A percentile compares a stretch with the other conserved stretches of the same genome.
Conservation (phyloP, 2,329 filamentous ascomycete species). For the Monilinia vaccinii-corymbosi region DNA sequence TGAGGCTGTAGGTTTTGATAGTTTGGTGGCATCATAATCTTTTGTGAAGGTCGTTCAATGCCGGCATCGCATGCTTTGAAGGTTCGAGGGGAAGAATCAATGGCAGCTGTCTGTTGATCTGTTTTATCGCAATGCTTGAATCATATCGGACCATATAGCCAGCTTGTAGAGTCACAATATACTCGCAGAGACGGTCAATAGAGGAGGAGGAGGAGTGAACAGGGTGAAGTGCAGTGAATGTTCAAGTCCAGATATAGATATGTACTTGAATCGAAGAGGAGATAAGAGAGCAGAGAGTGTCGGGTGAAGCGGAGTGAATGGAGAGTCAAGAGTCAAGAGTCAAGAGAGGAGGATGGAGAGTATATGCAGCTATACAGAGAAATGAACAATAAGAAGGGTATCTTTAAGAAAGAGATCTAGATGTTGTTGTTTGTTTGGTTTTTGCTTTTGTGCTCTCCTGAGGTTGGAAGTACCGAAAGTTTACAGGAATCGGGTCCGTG, state of each 20-base stretch:
- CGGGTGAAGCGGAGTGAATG: not conserved
- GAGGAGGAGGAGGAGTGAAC: not conserved
- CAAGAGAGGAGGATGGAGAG: not conserved
- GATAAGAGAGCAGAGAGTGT: not conserved
- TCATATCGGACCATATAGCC: constrained; percentile 3
- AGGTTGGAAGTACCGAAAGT: not conserved
- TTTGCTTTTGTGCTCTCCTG: not conserved
- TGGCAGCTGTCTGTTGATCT: not conserved
- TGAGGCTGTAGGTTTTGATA: constrained; percentile 26
- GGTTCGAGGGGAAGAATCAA: not conserved
- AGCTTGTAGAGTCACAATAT: not conserved
- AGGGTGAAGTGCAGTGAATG: not conserved
- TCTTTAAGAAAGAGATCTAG: not conserved
- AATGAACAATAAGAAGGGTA: not conserved
- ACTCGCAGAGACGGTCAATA: not conserved
- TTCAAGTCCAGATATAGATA: not conserved
- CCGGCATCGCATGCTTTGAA: constrained; percentile 5
- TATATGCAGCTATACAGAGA: not conserved
- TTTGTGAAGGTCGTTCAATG: constrained; percentile 6
- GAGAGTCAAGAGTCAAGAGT: not conserved
- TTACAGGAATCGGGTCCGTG: not conserved
- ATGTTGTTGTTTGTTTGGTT: constrained; percentile 1
- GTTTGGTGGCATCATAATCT: constrained; percentile 25
- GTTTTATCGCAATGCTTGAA: constrained; percentile 6
- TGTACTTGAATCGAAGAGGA: constrained; percentile 1